Base-by-base conservation (phyloP, 768 basidiomycete genomes). In the Tubosaeta brunneosetosa region DNA sequence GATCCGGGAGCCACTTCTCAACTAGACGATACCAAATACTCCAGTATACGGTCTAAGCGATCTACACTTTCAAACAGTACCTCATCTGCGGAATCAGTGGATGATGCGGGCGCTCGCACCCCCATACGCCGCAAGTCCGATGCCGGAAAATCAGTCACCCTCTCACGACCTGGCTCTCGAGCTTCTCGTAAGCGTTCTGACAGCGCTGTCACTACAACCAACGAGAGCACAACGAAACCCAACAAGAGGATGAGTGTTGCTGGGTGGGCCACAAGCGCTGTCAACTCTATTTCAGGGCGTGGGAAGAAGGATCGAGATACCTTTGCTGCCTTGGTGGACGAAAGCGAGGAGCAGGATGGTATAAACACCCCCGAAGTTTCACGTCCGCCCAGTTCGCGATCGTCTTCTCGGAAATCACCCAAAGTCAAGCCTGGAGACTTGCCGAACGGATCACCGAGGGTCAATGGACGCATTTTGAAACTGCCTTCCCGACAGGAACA, bases 231-330 rank as follows among this genome's bases (percentile, higher is more conserved):
- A 17, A 36, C 50, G 19, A 76, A 75, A 55, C 34, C 66, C 17
- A 71, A 68, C 53, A 77, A 75, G 61, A 72, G 73, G 62, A 61
- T 66, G 50, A 71, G 63, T 37, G 63, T 70, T 12, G 54, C 64
- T 26, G 69, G 69, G 51, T 89, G 88, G 85, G 85, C 85, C 13
- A 80, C 81, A 47, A 83, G 66, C 65, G 85, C 84, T 33, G 80
- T 86, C 44, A 81, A 73, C 41, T 80, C 80, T 31, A 75, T 88
- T 44, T 75, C 82, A 2, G 79, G 81, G 4, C 72, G 79, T 16
- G 74, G 76, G 27, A 78, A 75, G 68, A 85, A 81, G 66, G 79
- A 74, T 61, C 80, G 78, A 60, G 82, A 84, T 57, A 77, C 74
- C n/a, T 87, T 87, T 53, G 65, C 85, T 38, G 69, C 79, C 3